Evolutionary conservation across 352 stramenopile species (phyloP), one percentile per base, ranked within the genome.

Genomic region (Heterotrichella gracilis): DNA sequence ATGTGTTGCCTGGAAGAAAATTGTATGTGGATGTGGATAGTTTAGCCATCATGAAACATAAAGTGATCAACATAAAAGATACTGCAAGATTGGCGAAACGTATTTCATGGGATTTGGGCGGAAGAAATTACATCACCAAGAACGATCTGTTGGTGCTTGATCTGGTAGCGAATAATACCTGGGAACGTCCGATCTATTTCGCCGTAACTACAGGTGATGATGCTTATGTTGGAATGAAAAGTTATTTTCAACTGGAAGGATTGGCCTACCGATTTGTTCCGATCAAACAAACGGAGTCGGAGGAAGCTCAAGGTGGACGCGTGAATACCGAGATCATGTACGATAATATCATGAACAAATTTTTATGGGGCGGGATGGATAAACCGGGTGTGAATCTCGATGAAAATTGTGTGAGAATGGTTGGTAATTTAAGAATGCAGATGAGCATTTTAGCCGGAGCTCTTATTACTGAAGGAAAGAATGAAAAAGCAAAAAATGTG

Each of bases 291-390:
- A 53, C 32, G 9, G 32, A 53, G n/a, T n/a, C n/a, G 9, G 32
- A 53, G n/a, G 32, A 53, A 53, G 9, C 32, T 17, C 32, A 53
- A 53, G 32, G 32, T n/a, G 32, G 32, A 9, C 9, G 32, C 9
- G 32, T 53, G 9, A n/a, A 9, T n/a, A 53, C 32, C 32, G 32
- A 53, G n/a, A n/a, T 53, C 9, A 53, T 53, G 32, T 53, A 53
- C n/a, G 32, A 53, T n/a, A 53, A 53, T n/a, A 53, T 53, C 32
- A 53, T 53, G 32, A 53, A 53, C 32, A 53, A 53, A 53, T 53
- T 53, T 53, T n/a, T 53, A n/a, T 53, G 32, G 32, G 32, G 32
- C 9, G 32, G 32, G 9, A 53, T 53, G 32, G 32, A 53, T 53
- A 53, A 53, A 53, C 9, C 9, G n/a, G 32, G 32, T 9, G 32